Evolutionary conservation across 2,329 filamentous ascomycete genomes (phyloP).

Genomic region (Phaeosphaeria sp.): DNA sequence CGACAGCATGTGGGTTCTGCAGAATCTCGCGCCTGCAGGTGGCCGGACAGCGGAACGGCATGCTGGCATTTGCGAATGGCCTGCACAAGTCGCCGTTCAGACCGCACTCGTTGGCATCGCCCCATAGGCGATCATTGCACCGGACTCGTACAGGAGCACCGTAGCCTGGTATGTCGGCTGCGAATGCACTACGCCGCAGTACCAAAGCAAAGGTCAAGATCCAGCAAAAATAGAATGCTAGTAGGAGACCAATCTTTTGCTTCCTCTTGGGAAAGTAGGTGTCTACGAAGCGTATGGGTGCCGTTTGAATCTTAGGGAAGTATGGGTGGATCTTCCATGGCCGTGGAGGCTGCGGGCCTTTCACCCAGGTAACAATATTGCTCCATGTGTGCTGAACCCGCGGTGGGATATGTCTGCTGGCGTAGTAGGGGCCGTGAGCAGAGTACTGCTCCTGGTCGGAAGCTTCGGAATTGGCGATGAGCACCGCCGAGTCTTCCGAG

Average conservation of each 20-base stretch:
- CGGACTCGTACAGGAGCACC: constrained; percentile 70
- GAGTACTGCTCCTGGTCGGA: constrained; percentile 36
- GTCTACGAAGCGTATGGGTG: constrained; percentile 69
- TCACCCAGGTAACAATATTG: constrained; percentile 53
- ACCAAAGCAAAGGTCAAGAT: constrained; percentile 73
- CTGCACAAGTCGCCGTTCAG: constrained; percentile 77
- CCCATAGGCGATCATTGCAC: constrained; percentile 74
- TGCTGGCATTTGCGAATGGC: constrained; percentile 73
- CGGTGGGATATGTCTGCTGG: constrained; percentile 56
- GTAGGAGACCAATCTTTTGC: constrained; percentile 66
- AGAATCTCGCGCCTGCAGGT: constrained; percentile 71
- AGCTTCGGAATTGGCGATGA: constrained; percentile 40
- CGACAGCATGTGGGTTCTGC: constrained; percentile 77
- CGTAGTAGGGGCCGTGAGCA: constrained; percentile 25
- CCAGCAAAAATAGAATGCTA: constrained; percentile 71
- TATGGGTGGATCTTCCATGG: constrained; percentile 59
- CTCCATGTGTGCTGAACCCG: constrained; percentile 56
- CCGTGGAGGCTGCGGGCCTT: constrained; percentile 57
- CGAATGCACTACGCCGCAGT: constrained; percentile 67
- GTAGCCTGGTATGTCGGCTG: constrained; percentile 70
- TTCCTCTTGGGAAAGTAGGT: constrained; percentile 65
- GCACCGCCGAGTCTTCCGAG: constrained; percentile 34
- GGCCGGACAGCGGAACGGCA: constrained; percentile 77
- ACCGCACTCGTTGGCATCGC: constrained; percentile 73
- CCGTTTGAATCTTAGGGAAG: constrained; percentile 71